These are phyloP conservation scores for Chenopodium suecicum DNA, from an alignment of 148 eudicot genomes.

Conservation along the genomic window DNA sequence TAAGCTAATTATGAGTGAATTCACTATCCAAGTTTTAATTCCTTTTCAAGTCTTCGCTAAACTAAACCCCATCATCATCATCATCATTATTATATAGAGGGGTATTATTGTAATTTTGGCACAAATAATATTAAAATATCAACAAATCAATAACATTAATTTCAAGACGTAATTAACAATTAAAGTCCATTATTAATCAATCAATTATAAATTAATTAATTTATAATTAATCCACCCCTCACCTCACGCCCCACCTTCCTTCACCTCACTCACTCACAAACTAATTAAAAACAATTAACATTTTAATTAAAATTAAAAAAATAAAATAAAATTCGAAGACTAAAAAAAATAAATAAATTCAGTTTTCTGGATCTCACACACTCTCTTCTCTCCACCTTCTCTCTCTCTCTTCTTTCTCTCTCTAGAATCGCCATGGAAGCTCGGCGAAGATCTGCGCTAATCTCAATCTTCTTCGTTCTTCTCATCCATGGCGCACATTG, in stretches of 20 bases:
- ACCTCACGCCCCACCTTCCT: neutral
- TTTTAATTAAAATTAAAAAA: too few relatives aligned
- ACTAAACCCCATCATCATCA: too few relatives aligned
- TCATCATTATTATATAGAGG: neutral
- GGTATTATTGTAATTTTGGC: neutral
- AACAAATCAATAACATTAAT: neutral
- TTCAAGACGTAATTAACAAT: neutral
- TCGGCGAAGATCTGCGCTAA: constrained; percentile 27
- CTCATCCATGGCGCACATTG: constrained; percentile 32
- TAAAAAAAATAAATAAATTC: too few relatives aligned
- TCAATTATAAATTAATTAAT: neutral
- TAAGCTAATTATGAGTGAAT: neutral
- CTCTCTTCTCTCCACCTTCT: constrained; percentile 1
- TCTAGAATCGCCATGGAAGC: constrained; percentile 34
- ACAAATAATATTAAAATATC: too few relatives aligned
- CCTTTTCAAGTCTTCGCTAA: too few relatives aligned
- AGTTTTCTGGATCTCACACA: constrained; percentile 8
- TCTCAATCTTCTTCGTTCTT: constrained; percentile 24
- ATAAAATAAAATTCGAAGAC: neutral
- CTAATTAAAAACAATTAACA: too few relatives aligned
- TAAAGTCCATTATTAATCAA: neutral
- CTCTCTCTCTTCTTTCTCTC: constrained; percentile 18
- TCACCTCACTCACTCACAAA: neutral
- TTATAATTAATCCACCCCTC: neutral
- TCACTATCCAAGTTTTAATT: too few relatives aligned